Evolutionary conservation across 345 rosid genomes (phyloP).

Genomic region (Rhizophora mangle): DNA sequence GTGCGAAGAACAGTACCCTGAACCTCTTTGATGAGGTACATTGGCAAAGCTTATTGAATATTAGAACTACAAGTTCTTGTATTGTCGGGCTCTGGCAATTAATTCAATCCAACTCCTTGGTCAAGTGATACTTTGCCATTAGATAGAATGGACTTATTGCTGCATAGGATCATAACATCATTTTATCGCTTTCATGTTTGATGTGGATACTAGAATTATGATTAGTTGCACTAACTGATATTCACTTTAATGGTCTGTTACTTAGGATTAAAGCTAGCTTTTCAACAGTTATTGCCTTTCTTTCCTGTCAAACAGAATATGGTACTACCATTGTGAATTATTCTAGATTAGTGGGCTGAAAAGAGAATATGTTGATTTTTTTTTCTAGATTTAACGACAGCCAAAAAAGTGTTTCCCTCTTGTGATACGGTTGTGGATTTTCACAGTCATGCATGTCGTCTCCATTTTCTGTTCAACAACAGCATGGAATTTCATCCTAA

Average conservation of each 20-base stretch:
- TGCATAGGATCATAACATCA: too few relatives aligned
- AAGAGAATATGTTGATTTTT: too few relatives aligned
- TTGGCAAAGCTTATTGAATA: neutral
- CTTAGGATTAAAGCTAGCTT: too few relatives aligned
- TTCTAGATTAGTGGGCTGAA: too few relatives aligned
- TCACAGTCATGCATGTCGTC: constrained; percentile 76
- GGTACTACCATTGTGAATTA: too few relatives aligned
- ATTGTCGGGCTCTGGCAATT: neutral
- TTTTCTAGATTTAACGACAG: neutral
- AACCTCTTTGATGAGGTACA: constrained; percentile 89
- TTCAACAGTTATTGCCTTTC: too few relatives aligned
- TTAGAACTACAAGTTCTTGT: neutral
- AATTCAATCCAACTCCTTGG: neutral
- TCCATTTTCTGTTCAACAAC: constrained; percentile 81
- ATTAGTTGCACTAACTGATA: neutral
- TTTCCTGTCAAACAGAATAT: too few relatives aligned
- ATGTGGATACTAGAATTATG: neutral
- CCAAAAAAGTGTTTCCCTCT: neutral
- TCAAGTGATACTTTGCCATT: neutral
- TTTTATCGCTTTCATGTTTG: neutral
- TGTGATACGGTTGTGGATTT: constrained; percentile 15
- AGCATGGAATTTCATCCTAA: constrained; percentile 31
- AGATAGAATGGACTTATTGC: neutral
- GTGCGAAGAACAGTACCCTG: constrained; percentile 70
- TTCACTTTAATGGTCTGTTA: neutral